Percentiles rank a stretch among this genome's conserved stretches.
phyloP scores from a whole-genome alignment of 306 rosid genomes.

The Ammopiptanthus mongolicus region DNA sequence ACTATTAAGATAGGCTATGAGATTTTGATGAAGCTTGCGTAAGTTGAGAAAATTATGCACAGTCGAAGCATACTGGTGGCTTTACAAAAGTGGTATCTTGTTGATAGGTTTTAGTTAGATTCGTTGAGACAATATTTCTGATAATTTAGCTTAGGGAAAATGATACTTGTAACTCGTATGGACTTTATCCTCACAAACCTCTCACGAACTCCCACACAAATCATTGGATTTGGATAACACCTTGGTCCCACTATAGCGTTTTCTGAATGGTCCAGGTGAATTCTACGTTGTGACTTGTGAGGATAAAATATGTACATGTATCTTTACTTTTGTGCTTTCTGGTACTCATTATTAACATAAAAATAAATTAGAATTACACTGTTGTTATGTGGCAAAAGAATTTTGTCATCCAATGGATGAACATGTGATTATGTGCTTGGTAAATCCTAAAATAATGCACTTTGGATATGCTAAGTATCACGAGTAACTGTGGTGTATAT shows the following conservation, averaged over 20 bases:
- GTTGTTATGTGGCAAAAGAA: background rate
- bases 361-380: background rate
- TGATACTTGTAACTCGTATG: background rate
- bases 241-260: background rate
- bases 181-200: background rate
- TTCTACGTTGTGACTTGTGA: background rate
- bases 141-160: background rate
- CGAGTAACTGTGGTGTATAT: background rate
- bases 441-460: background rate
- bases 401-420: background rate
- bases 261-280: background rate
- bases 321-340: background rate
- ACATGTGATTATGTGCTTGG: background rate
- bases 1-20: background rate
- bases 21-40: slow-evolving; percentile 3
- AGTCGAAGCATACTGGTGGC: background rate
- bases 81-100: background rate
- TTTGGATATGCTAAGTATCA: background rate
- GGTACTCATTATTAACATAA: background rate
- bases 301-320: background rate
- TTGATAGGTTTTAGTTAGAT: too few relatives aligned
- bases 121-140: background rate
- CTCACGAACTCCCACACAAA: too few relatives aligned
- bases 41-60: background rate
- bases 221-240: background rate